These are phyloP conservation scores for Talaromyces funiculosus DNA, from an alignment of 2,329 filamentous ascomycete species.

Conservation along the genomic window DNA sequence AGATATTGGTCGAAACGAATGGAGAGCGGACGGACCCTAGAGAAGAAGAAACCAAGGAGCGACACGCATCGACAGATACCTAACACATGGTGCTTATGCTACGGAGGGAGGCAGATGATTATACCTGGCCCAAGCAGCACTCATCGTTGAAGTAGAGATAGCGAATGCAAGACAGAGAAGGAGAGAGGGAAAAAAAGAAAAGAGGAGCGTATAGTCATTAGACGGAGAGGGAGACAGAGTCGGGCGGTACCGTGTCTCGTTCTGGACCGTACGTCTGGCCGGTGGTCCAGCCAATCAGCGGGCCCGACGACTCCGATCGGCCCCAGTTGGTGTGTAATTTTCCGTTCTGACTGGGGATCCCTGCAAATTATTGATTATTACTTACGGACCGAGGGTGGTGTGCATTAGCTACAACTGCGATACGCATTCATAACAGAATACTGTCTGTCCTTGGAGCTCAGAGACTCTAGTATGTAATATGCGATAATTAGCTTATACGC, in stretches of 20 bases:
- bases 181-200: not conserved
- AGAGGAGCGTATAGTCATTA: not conserved
- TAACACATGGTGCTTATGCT: not conserved
- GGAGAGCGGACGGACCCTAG: not conserved
- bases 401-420: not conserved
- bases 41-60: not conserved
- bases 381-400: not conserved
- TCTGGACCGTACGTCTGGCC: not conserved
- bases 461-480: too few species aligned
- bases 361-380: not conserved
- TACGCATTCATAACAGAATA: too few species aligned
- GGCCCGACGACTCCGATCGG: not conserved
- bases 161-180: not conserved
- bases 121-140: slow-evolving; percentile 2
- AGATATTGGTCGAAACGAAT: not conserved
- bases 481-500: too few species aligned
- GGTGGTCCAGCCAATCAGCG: not conserved
- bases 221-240: not conserved
- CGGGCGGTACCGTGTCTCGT: not conserved
- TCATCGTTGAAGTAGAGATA: not conserved
- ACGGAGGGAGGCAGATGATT: not conserved
- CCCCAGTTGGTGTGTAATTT: not conserved
- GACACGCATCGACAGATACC: slow-evolving; percentile 1
- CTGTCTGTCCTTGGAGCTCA: too few species aligned
- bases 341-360: not conserved